These are phyloP conservation scores for Backusella morwellensis DNA, from an alignment of 192 early-diverging fungal species.

Conservation along the genomic window DNA sequence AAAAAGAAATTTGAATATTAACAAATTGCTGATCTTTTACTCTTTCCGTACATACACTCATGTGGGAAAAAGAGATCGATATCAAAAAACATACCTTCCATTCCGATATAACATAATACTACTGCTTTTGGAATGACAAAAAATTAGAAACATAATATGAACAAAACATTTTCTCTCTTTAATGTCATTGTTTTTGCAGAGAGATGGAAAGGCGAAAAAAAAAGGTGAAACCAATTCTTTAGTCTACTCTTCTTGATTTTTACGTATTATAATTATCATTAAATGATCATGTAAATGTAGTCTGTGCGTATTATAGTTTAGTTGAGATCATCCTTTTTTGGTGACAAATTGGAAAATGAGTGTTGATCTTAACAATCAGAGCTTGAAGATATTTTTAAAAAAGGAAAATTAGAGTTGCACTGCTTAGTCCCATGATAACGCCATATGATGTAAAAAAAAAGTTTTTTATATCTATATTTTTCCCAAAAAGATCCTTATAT, in stretches of 20 bases:
- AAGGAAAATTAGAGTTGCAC: background rate
- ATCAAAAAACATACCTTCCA: background rate
- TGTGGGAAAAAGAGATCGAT: background rate
- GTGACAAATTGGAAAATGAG: background rate
- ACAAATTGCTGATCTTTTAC: background rate
- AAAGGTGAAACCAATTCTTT: background rate
- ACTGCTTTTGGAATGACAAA: background rate
- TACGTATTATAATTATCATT: background rate
- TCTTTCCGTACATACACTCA: background rate
- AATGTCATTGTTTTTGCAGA: background rate
- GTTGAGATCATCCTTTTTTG: background rate
- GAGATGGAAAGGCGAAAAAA: background rate
- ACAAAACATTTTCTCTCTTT: background rate
- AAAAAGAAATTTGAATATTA: background rate
- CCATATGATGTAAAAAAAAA: background rate
- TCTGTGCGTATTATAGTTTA: background rate
- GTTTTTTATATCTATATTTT: background rate
- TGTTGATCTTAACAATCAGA: background rate
- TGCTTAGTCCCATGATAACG: background rate
- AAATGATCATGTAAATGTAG: conserved; percentile 5
- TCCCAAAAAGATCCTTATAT: background rate
- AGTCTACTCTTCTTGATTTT: background rate
- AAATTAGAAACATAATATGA: background rate
- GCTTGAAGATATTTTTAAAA: background rate
- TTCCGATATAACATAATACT: background rate